These are phyloP conservation scores for Termitomyces sp. DNA, from an alignment of 768 basidiomycete species.

Conservation along the genomic window DNA sequence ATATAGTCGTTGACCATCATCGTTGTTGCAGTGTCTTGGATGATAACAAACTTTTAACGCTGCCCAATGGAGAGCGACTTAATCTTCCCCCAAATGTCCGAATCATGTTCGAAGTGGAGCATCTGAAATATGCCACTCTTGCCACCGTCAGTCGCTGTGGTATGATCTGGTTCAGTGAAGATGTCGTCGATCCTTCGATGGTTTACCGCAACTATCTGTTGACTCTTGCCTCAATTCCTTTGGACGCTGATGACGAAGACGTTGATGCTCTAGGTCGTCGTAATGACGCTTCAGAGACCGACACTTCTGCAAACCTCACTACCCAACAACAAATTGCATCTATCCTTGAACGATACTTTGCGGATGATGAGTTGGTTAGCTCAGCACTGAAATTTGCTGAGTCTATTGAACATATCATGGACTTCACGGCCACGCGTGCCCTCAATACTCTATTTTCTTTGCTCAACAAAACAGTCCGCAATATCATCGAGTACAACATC, in stretches of 20 bases:
- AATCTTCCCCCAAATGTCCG: constrained; percentile 96
- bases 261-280: constrained; percentile 63
- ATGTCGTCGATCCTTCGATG: constrained; percentile 89
- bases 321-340: constrained; percentile 75
- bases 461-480: constrained; percentile 92
- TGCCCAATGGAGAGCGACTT: constrained; percentile 97
- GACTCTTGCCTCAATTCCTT: constrained; percentile 65
- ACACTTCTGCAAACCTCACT: constrained; percentile 57
- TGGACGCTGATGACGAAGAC: constrained; percentile 92
- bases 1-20: not conserved
- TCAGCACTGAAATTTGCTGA: constrained; percentile 77
- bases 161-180: constrained; percentile 99
- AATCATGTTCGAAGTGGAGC: constrained; percentile 99
- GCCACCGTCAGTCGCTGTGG: constrained; percentile 99
- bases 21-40: constrained; percentile 79
- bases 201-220: constrained; percentile 86
- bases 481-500: constrained; percentile 90
- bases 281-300: constrained; percentile 45
- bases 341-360: constrained; percentile 81
- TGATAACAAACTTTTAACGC: constrained; percentile 95
- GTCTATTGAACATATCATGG: constrained; percentile 97
- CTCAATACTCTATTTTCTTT: constrained; percentile 96
- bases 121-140: constrained; percentile 92
- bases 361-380: constrained; percentile 75
- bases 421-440: constrained; percentile 89